phyloP scores from a whole-genome alignment of 768 basidiomycete genomes.

The Lactarius sp. region DNA sequence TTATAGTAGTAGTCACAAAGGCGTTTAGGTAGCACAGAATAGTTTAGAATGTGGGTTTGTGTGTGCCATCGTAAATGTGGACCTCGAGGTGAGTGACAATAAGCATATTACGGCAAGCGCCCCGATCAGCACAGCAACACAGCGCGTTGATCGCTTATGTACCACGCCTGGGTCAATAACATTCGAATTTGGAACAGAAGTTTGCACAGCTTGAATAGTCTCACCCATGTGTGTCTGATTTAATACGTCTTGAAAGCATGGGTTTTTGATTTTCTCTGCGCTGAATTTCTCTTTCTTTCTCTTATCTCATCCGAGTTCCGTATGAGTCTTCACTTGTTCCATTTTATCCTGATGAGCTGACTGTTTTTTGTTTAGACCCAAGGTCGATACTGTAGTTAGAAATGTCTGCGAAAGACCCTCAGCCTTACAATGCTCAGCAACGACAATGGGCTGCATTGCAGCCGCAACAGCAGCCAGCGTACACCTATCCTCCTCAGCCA shows the following conservation, averaged over 20 bases:
- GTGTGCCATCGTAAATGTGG: too few relatives aligned
- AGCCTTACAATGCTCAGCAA: slow-evolving; percentile 1
- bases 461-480: slow-evolving; percentile 3
- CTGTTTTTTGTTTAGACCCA: not conserved
- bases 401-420: slow-evolving; percentile 8
- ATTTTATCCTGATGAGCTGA: not conserved
- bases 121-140: too few relatives aligned
- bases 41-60: too few relatives aligned
- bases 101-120: too few relatives aligned
- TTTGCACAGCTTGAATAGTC: too few relatives aligned
- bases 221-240: not conserved
- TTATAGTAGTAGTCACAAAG: too few relatives aligned
- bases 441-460: slow-evolving; percentile 7
- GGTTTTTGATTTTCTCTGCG: not conserved
- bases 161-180: too few relatives aligned
- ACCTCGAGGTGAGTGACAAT: too few relatives aligned
- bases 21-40: too few relatives aligned
- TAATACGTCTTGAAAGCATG: not conserved
- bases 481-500: slow-evolving; percentile 5
- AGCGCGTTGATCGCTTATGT: not conserved
- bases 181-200: too few relatives aligned
- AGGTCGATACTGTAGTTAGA: not conserved
- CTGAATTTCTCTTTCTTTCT: not conserved
- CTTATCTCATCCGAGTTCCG: not conserved
- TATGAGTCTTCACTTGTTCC: not conserved